Evolutionary conservation across 768 basidiomycete genomes (phyloP).

Genomic region (Kwoniella sp.): DNA sequence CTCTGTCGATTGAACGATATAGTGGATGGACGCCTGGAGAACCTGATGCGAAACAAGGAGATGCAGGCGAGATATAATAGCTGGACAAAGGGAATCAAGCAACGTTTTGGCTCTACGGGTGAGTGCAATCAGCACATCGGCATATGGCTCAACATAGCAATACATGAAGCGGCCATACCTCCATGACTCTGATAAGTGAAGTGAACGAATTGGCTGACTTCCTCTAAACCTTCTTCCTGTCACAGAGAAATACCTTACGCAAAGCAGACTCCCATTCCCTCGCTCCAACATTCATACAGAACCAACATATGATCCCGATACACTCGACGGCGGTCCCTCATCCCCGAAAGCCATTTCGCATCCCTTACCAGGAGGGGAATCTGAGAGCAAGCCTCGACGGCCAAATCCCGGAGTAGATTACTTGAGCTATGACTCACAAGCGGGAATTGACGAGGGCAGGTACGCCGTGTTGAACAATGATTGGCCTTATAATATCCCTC

Average conservation of each 20-base stretch:
- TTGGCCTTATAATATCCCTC: slow-evolving; percentile 54
- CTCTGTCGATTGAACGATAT: not conserved
- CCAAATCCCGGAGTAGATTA: slow-evolving; percentile 16
- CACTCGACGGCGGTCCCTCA: not conserved
- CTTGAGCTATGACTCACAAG: slow-evolving; percentile 26
- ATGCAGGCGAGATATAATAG: slow-evolving; percentile 46
- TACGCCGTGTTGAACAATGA: slow-evolving; percentile 53
- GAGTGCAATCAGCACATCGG: slow-evolving; percentile 11
- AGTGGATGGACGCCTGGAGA: slow-evolving; percentile 36
- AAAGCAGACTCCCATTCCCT: slow-evolving; percentile 45
- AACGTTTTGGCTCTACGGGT: slow-evolving; percentile 48
- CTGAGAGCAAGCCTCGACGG: not conserved
- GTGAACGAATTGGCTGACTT: slow-evolving; percentile 7
- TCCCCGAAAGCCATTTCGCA: not conserved
- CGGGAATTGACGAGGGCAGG: slow-evolving; percentile 36
- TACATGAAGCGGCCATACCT: too few species aligned
- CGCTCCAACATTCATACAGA: slow-evolving; percentile 1
- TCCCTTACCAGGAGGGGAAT: not conserved
- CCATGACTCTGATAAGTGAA: too few species aligned
- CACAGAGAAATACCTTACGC: slow-evolving; percentile 48
- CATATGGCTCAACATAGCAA: too few species aligned
- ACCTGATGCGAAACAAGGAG: slow-evolving; percentile 43
- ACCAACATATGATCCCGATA: slow-evolving; percentile 4
- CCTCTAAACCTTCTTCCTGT: too few species aligned
- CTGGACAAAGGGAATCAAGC: slow-evolving; percentile 45